Base-by-base conservation (phyloP, 208 protist species). In the Zelonia costaricensis region DNA sequence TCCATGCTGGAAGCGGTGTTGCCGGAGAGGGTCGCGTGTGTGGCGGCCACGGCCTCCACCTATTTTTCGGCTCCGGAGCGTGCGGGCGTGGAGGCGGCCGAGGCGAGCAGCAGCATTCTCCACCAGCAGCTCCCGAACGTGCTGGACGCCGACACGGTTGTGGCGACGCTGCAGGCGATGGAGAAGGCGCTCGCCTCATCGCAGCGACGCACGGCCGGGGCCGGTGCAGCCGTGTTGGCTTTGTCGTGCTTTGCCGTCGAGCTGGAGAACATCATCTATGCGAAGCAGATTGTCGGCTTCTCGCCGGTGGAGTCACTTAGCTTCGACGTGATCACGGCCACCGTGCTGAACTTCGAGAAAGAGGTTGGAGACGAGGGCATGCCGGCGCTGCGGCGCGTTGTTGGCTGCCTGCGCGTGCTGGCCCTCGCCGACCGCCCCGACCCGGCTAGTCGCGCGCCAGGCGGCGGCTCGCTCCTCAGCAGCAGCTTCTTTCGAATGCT, bases 221-320 rank as follows among this genome's bases (percentile, higher is more conserved):
- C 58, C 3, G 38, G 51, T 1, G 57, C 49, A 4, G 66, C 66
- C 20, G 51, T 60, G 2, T 28, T 31, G 40, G 59, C 66, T 43
- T 52, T 73, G 45, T 57, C 23, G 20, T 73, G 67, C 52, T 68
- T 83, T 13, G 69, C 64, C 2, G 73, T 46, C 56, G 25, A 61
- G 46, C 52, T 83, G 43, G 77, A 83, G 22, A 62, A 62, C 28
- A 70, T 83, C 20, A 45, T 74, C n/a, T 62, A 74, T 44, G 61
- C 59, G 40, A 59, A 66, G 43, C 65, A 83, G 52, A 56, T 66
- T 3, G 47, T 65, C 7, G 72, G 76, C 28, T 78, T 73, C 39
- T 57, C 65, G 6, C 30, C 59, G 0, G 51, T 44, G 12, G 80
- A 86, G 47, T 76, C 60, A 12, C 31, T 80, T 5, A 74, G 53